A percentile compares a stretch with the other conserved stretches of the same genome.
Conservation (phyloP, 306 rosid species). For the Sindora glabra region DNA sequence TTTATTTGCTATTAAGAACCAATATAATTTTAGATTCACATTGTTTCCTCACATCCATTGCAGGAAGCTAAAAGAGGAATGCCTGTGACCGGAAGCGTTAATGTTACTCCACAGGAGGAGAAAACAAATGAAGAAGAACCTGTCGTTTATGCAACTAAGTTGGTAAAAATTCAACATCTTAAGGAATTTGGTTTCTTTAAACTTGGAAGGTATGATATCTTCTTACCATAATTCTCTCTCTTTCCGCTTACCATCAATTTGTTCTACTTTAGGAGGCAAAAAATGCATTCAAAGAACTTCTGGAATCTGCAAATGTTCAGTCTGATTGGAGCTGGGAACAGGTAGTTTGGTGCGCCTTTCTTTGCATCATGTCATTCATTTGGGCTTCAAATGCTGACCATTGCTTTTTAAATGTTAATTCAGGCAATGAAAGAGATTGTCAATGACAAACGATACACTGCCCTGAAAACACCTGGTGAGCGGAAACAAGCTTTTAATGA, state of each 20-base stretch:
- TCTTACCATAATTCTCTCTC: neutral
- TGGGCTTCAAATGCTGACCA: slow-evolving; percentile 20
- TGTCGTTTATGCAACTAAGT: slow-evolving; percentile 72
- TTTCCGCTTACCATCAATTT: neutral
- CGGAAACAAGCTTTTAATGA: slow-evolving; percentile 98
- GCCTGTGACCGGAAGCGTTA: slow-evolving; percentile 62
- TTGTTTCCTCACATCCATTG: slow-evolving; percentile 17
- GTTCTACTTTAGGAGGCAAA: slow-evolving; percentile 70
- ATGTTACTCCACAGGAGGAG: slow-evolving; percentile 60
- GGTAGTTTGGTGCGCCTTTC: slow-evolving; percentile 39
- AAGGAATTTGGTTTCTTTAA: neutral
- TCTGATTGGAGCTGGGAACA: slow-evolving; percentile 99
- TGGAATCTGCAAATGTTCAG: slow-evolving; percentile 86
- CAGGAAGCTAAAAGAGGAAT: slow-evolving; percentile 75
- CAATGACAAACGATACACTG: slow-evolving; percentile 87
- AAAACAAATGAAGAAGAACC: slow-evolving; percentile 70
- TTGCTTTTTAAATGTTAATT: slow-evolving; percentile 11
- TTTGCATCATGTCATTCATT: neutral
- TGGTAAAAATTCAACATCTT: slow-evolving; percentile 45
- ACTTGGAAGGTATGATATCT: neutral
- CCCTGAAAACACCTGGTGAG: slow-evolving; percentile 92
- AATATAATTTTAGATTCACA: slow-evolving; percentile 9
- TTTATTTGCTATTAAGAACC: neutral
- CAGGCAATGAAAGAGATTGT: slow-evolving; percentile 97
- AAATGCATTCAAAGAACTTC: slow-evolving; percentile 81